Conservation (phyloP, 139 green algal genomes). For the Chlamydomonas incerta region DNA sequence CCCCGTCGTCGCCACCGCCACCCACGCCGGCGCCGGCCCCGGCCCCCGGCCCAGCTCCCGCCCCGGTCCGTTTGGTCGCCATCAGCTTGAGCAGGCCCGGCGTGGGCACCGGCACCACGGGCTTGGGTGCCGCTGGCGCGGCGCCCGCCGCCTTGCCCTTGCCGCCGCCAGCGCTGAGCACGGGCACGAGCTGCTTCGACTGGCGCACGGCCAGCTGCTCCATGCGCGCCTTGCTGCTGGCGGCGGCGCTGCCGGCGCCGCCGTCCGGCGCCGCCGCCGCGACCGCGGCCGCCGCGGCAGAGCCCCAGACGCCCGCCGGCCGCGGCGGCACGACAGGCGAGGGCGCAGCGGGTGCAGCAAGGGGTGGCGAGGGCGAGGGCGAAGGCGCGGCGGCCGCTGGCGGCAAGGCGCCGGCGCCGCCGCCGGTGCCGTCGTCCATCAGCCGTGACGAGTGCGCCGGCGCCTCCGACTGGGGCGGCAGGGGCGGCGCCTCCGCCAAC, state of each 20-base stretch:
- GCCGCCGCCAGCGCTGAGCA: constrained; percentile 18
- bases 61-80: not conserved
- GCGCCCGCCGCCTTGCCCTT: constrained; percentile 23
- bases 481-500: constrained; percentile 18
- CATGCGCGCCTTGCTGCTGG: constrained; percentile 5
- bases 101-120: not conserved
- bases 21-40: not conserved
- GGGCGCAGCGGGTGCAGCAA: not conserved
- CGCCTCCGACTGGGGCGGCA: not conserved
- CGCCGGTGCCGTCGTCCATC: not conserved
- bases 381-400: not conserved
- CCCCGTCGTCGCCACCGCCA: not conserved
- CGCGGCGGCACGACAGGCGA: not conserved
- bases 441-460: not conserved
- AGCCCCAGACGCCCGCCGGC: constrained; percentile 17
- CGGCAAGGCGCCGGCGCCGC: not conserved
- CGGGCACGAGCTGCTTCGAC: constrained; percentile 60
- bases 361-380: not conserved
- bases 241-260: not conserved
- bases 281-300: not conserved
- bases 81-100: not conserved
- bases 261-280: not conserved
- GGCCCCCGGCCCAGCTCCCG: not conserved
- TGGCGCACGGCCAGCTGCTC: constrained; percentile 51
- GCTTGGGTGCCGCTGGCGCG: not conserved